These are phyloP conservation scores for Drosera spatulata DNA, from an alignment of 179 eudicot species.

Conservation along the genomic window DNA sequence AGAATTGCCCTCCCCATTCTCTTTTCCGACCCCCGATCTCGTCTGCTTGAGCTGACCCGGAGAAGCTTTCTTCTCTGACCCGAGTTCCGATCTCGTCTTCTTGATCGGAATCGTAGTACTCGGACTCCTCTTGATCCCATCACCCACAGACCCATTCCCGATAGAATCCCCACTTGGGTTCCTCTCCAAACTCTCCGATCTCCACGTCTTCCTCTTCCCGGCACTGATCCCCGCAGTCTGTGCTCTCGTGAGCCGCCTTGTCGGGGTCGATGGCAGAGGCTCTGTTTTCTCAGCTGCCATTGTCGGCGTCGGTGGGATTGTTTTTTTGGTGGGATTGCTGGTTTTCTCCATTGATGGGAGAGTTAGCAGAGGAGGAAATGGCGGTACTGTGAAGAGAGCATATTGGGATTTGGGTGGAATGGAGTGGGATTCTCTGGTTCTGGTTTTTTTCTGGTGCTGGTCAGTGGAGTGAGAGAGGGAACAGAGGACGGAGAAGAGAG, in stretches of 20 bases:
- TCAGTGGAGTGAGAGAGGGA: too few species aligned
- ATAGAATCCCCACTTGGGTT: constrained; percentile 22
- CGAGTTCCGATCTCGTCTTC: constrained; percentile 23
- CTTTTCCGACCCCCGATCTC: constrained; percentile 14
- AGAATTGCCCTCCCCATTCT: not conserved
- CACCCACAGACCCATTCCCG: constrained; percentile 13
- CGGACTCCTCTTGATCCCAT: constrained; percentile 14
- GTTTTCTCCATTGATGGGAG: too few species aligned
- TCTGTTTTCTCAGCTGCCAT: constrained; percentile 4
- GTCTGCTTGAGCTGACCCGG: constrained; percentile 16
- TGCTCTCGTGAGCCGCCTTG: not conserved
- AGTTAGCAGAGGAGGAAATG: too few species aligned
- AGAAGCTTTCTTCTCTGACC: constrained; percentile 4
- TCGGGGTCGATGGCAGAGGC: not conserved
- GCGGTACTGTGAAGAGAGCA: too few species aligned
- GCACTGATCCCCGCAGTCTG: not conserved
- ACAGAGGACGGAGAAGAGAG: too few species aligned
- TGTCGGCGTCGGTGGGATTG: constrained; percentile 2
- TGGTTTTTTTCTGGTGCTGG: too few species aligned
- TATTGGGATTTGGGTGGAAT: too few species aligned
- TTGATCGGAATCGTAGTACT: constrained; percentile 15
- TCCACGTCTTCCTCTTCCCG: constrained; percentile 2
- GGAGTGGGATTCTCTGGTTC: too few species aligned
- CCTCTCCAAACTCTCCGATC: constrained; percentile 12
- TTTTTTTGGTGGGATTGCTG: too few species aligned